Conservation (phyloP, 148 eudicot species). For the Diospyros lotus region DNA sequence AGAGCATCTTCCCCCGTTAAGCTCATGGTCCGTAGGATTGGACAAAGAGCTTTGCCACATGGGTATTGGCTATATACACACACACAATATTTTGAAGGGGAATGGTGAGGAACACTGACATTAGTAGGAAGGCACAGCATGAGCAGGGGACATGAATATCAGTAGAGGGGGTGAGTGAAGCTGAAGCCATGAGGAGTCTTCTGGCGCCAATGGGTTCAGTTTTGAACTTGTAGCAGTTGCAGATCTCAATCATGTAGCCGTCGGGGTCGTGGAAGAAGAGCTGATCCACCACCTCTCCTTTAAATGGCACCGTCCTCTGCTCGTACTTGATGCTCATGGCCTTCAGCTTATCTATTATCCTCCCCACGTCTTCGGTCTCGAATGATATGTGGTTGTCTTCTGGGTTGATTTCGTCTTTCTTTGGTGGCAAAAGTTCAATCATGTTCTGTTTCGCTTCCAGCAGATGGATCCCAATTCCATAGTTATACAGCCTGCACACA, state of each 20-base stretch:
- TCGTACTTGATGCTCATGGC: conserved; percentile 57
- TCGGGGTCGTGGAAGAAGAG: conserved; percentile 91
- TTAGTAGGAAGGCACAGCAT: no score
- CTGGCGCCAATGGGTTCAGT: conserved; percentile 52
- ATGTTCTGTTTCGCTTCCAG: conserved; percentile 22
- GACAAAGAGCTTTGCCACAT: no score
- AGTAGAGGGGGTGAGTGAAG: no score
- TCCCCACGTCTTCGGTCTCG: conserved; percentile 77
- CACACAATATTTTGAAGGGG: no score
- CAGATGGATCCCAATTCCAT: conserved; percentile 71
- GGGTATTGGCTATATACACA: no score
- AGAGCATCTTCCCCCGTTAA: no score
- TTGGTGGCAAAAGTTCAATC: conserved; percentile 16
- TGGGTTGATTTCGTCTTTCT: conserved; percentile 53
- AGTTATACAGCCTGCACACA: conserved; percentile 51
- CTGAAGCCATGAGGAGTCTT: no score
- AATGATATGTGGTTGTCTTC: conserved; percentile 75
- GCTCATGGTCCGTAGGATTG: no score
- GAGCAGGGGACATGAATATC: no score
- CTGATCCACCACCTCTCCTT: conserved; percentile 72
- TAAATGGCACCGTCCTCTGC: conserved; percentile 61
- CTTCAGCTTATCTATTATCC: conserved; percentile 64
- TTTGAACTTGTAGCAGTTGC: conserved; percentile 79
- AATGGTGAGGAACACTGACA: no score
- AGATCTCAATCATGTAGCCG: conserved; percentile 88